Base-by-base conservation (phyloP, 2,329 filamentous ascomycete species). In the Bisporella sp. region DNA sequence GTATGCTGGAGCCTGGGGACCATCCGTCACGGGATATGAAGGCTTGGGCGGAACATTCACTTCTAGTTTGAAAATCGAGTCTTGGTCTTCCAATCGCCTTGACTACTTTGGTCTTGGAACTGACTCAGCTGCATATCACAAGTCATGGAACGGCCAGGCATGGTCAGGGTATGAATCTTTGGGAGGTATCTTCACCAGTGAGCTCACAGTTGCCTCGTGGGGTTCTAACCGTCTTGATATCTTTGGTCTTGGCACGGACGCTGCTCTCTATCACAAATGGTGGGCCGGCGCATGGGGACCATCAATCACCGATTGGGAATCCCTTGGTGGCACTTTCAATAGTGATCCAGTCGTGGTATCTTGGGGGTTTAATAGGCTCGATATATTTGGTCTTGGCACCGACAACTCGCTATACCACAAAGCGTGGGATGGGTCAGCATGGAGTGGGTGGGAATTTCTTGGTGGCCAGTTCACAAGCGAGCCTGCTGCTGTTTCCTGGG, bases 331-430 rank as follows among this genome's bases (percentile, higher is more conserved):
- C 11, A 42, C 5, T 21, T 41, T 39, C 13, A 41, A 6, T 32
- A 47, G 33, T 29, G 5, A 39, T 5, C 32, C 35, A 5, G 46
- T 32, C 6, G 35, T 41, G 7, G 48, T 55, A 9, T 53, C 55
- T 13, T 59, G 54, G 52, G 53, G 32, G 13, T 30, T 41, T n/a
- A 50, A 52, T 9, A 50, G 53, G 30, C 48, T 59, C 35, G 51
- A 57, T 45, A 52, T 59, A 40, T 59, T 59, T 42, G 51, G 51
- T n/a, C 49, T 60, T 9, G 58, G 51, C 31, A 54, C 55, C 11
- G 49, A 60, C 48, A 52, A 52, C 31, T 31, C 39, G 8, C 37
- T 59, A 41, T 55, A 48, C 31, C 58, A 60, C 32, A 55, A 58
- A 31, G 52, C 45, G 46, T 58, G 49, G 51, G 44, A 54, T 43